Evolutionary conservation across 2,329 filamentous ascomycete species (phyloP), one percentile per base, ranked within the genome.

Genomic region (Colletotrichum karsti): DNA sequence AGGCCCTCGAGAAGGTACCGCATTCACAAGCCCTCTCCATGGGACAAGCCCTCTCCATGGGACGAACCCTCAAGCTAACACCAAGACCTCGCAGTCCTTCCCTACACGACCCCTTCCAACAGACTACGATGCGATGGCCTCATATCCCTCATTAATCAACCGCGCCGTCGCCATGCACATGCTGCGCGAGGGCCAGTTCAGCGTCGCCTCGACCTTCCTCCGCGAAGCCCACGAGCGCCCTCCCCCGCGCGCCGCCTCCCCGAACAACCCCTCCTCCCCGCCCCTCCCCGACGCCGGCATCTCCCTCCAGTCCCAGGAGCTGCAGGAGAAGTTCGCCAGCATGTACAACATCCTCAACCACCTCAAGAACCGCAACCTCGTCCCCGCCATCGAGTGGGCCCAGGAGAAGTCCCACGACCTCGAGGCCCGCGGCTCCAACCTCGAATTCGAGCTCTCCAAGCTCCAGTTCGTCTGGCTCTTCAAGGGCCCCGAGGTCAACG

Each of bases 81-180:
- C 22, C 6, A 39, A 3, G 15, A 35, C 30, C n/a, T 28, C 8
- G 7, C 59, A 79, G 74, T 75, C 75, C 10, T 77, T 80, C 20
- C 85, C 83, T 5, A 74, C 78, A 9, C 89, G 90, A 13, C 84
- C 92, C 13, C 89, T 95, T 0, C 92, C 91, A 13, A 92, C 90
- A 74, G 92, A 95, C 65, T 91, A 94, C 74, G 94, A 97, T 79
- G 92, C 91, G 35, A 90, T 98, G 78, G 90, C 89, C 2, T 88
- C 91, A 20, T 90, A 97, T 72, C 87, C 92, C 4, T 84, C 87
- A 15, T 85, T 98, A 12, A 93, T 98, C 76, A 97, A 98, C 80
- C 90, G 95, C 63, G 95, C 96, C 7, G 97, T 99, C 73, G 93
- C 93, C 9, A 70, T 98, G 94, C 96, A 99, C 77, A 87, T 99